phyloP scores from a whole-genome alignment of 1,284 basidiomycete genomes.

The Sparassis latifolia region DNA sequence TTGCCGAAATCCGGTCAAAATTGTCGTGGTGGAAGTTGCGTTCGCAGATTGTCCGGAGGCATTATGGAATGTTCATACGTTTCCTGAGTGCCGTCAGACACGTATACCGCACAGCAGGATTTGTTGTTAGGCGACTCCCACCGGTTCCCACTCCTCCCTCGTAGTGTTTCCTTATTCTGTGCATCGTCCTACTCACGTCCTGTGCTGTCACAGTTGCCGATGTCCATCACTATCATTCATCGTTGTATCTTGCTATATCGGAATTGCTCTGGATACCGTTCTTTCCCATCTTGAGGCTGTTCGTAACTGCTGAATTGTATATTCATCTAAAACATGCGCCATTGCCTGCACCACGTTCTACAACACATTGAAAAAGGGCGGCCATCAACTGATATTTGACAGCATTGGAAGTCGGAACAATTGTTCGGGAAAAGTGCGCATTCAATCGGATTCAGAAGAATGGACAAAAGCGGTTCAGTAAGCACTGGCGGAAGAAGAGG shows the following conservation, averaged over 20 bases:
- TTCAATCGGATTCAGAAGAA: too few species aligned
- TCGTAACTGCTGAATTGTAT: background rate
- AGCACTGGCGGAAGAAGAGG: too few species aligned
- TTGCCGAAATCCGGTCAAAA: slow-evolving; percentile 1
- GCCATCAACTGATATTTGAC: too few species aligned
- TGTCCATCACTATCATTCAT: background rate
- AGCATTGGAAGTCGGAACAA: too few species aligned
- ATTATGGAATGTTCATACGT: background rate
- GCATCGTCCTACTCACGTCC: background rate
- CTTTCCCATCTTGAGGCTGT: too few species aligned
- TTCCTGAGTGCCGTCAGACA: slow-evolving; percentile 1
- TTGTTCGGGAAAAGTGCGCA: too few species aligned
- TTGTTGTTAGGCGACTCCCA: background rate
- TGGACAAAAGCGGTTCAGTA: too few species aligned
- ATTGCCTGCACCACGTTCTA: too few species aligned
- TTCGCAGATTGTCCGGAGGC: background rate
- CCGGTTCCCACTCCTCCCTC: slow-evolving; percentile 1
- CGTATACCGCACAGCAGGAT: background rate
- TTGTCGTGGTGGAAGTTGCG: slow-evolving; percentile 1
- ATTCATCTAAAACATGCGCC: too few species aligned
- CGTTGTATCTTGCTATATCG: background rate
- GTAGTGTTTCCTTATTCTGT: background rate
- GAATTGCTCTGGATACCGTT: background rate
- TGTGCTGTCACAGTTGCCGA: background rate
- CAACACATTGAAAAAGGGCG: too few species aligned